A percentile compares a stretch with the other conserved stretches of the same genome.
Conservation (phyloP, 1,139 yeast species). For the Debaryomycetaceae sp. region DNA sequence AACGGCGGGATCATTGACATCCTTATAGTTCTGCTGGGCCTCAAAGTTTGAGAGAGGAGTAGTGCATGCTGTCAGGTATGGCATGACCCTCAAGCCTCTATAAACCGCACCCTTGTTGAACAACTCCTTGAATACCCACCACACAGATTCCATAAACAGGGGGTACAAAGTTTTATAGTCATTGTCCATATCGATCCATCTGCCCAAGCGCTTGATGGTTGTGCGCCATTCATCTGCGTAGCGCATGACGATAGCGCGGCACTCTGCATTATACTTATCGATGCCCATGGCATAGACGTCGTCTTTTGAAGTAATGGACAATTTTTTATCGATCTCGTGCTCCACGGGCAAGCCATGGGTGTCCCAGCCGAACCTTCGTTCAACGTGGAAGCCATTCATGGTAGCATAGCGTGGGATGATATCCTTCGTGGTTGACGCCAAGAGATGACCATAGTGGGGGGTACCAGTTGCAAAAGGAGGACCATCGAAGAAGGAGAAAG, state of each 20-base stretch:
- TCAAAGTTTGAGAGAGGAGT: constrained; percentile 96
- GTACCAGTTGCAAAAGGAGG: constrained; percentile 99
- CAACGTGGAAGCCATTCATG: constrained; percentile 94
- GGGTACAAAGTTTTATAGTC: constrained; percentile 97
- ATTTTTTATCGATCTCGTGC: constrained; percentile 95
- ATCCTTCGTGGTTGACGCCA: constrained; percentile 95
- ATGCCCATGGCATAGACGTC: constrained; percentile 93
- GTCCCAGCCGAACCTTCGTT: constrained; percentile 99
- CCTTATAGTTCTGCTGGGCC: constrained; percentile 97
- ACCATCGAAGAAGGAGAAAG: constrained; percentile 92
- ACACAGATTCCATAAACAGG: constrained; percentile 90
- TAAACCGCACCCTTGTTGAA: constrained; percentile 80
- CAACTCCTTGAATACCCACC: constrained; percentile 97
- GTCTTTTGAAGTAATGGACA: constrained; percentile 85
- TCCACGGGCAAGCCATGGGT: constrained; percentile 98
- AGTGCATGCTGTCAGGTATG: constrained; percentile 93
- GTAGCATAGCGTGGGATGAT: constrained; percentile 96
- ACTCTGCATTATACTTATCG: constrained; percentile 85
- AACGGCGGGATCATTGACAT: constrained; percentile 93
- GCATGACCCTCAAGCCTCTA: constrained; percentile 96
- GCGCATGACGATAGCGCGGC: constrained; percentile 95
- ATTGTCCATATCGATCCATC: constrained; percentile 99
- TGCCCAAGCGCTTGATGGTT: constrained; percentile 86
- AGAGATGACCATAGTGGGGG: constrained; percentile 96
- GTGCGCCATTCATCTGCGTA: constrained; percentile 92